Evolutionary conservation across 2,329 filamentous ascomycete species (phyloP).

Genomic region (Coniochaeta pulveracea): DNA sequence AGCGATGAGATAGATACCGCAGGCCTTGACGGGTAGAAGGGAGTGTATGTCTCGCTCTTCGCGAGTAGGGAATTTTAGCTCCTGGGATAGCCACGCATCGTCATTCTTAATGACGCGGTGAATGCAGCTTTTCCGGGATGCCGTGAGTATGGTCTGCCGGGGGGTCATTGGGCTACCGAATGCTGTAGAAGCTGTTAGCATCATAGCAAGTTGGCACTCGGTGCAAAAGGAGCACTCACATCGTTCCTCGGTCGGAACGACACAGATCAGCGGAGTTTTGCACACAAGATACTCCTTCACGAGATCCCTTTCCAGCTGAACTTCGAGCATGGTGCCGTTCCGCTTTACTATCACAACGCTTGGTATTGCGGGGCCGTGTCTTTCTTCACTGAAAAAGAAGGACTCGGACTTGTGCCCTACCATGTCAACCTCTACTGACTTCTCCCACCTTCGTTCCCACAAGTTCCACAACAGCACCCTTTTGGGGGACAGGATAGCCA

Average conservation of each 20-base stretch:
- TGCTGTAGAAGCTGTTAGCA: constrained; percentile 8
- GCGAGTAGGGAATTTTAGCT: constrained; percentile 26
- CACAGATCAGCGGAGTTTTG: constrained; percentile 39
- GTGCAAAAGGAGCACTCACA: constrained; percentile 19
- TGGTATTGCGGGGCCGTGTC: constrained; percentile 22
- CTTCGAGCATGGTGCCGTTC: constrained; percentile 51
- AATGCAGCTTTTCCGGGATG: constrained; percentile 37
- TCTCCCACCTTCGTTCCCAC: constrained; percentile 41
- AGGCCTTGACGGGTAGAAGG: constrained; percentile 44
- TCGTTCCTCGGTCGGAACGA: constrained; percentile 32
- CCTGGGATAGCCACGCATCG: constrained; percentile 36
- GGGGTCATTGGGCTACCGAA: constrained; percentile 10
- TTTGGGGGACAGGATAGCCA: constrained; percentile 52
- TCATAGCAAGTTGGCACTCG: background rate
- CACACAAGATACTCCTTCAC: constrained; percentile 35
- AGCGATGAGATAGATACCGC: constrained; percentile 51
- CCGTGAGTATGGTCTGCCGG: constrained; percentile 29
- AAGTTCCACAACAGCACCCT: constrained; percentile 55
- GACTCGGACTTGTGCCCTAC: constrained; percentile 47
- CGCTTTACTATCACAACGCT: constrained; percentile 50
- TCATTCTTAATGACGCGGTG: constrained; percentile 31
- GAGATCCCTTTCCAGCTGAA: constrained; percentile 34
- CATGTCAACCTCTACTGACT: constrained; percentile 41
- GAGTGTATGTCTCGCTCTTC: constrained; percentile 37
- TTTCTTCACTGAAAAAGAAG: constrained; percentile 47